Base-by-base conservation (phyloP, 345 rosid genomes). In the Pelargonium nanum region DNA sequence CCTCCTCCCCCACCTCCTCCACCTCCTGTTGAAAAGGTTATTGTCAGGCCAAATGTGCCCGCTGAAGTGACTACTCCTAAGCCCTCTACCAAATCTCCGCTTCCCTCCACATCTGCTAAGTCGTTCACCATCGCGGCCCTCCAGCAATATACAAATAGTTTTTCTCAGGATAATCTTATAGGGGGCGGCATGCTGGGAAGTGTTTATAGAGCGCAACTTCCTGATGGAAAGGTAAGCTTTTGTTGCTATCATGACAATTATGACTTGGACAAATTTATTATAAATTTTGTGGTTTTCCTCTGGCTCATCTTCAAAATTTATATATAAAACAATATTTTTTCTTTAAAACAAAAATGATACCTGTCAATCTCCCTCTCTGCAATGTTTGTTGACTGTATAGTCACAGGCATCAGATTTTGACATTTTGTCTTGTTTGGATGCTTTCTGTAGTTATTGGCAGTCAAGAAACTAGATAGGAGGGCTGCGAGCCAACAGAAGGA, bases 81-180 rank as follows among this genome's bases (percentile, higher is more conserved):
- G 73, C 71, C 85, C 72, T 77, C 89, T 23, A 56, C 76, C 28
- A 83, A 73, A 78, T 55, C 66, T 25, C 68, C 40, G 24, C 74
- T 60, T 17, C 83, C 70, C 28, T 26, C 57, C 25, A 74, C 82
- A 26, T 85, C 91, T 72, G 96, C 89, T 40, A 88, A 72, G 77
- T 78, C 80, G 66, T 94, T 83, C 68, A 83, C 87, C 60, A 86
- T 94, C 65, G 99, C 99, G 51, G 80, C 85, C 60, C 99, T 94
- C 80, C 99, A 94, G 68, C 96, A 86, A 66, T 88, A 78, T 66
- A 94, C 99, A 24, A 86, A 86, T 60, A 94, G 99, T 85, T 94
- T 94, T 80, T 82, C 96, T 70, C 95, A 78, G 75, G 97, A 90
- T 60, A 94, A 88, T 75, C 74, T 84, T 57, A 74, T 94, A 24